phyloP scores from a whole-genome alignment of 148 eudicot species.

The Arbutus unedo region DNA sequence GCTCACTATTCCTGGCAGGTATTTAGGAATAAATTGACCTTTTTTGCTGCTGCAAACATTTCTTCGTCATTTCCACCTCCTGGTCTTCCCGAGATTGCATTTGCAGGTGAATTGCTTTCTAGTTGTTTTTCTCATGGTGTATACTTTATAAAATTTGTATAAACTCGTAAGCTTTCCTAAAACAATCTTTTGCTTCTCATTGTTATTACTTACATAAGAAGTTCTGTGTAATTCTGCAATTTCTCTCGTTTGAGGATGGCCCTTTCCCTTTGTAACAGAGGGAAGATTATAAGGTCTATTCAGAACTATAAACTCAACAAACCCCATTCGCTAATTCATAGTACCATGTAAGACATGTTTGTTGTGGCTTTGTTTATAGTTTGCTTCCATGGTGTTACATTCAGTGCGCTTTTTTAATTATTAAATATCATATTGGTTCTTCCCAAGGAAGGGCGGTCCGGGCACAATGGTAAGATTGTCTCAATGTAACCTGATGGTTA shows the following conservation, averaged over 20 bases:
- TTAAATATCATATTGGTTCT: not conserved
- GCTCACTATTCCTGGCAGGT: slow-evolving; percentile 48
- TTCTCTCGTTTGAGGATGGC: not conserved
- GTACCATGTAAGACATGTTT: not conserved
- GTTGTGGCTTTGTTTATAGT: not conserved
- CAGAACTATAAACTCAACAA: not conserved
- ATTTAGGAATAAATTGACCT: slow-evolving; percentile 77
- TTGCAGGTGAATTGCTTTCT: slow-evolving; percentile 55
- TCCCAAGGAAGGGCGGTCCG: not conserved
- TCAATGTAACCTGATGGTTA: too few relatives aligned
- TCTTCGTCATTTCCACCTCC: slow-evolving; percentile 85
- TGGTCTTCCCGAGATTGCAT: slow-evolving; percentile 92
- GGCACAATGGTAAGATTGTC: too few relatives aligned
- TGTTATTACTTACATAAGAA: not conserved
- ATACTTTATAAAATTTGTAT: not conserved
- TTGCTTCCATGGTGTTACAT: not conserved
- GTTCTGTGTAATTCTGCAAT: not conserved
- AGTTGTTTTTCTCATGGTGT: not conserved
- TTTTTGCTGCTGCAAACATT: slow-evolving; percentile 91
- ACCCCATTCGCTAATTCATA: not conserved
- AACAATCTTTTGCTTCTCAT: not conserved
- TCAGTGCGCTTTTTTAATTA: not conserved
- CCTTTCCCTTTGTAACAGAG: slow-evolving; percentile 4
- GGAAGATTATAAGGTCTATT: not conserved
- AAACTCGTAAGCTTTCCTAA: not conserved